Base-by-base conservation (phyloP, 2,329 filamentous ascomycete genomes). In the Claviceps maximensis region DNA sequence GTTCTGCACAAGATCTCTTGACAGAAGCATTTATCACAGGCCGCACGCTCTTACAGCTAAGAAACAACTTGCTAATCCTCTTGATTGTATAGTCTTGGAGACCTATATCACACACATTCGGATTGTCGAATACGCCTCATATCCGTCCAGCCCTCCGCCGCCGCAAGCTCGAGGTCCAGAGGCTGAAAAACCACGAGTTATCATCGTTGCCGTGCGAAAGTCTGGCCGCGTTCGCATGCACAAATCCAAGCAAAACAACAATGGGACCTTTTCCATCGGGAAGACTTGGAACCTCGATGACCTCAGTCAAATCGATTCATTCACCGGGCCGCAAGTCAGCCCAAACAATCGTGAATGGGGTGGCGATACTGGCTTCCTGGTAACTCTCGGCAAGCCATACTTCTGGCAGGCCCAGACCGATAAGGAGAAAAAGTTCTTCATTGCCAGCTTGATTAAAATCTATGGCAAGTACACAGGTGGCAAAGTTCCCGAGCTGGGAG, bases 341-440 rank as follows among this genome's bases (percentile, higher is more conserved):
- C 60, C 84, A 58, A 65, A 79, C 72, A 59, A 78, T 75, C 68
- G 85, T 77, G 69, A 85, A 64, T 95, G 87, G 87, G 91, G 89
- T 23, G 84, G 86, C 51, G 84, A 84, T 54, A 81, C 82, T 46
- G 93, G 93, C 17, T 97, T 98, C 64, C 75, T 86, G 27, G 88
- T 97, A 50, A 93, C 84, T 1, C 79, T 98, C 29, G 85, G 86
- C 27, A 98, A 98, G 68, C 87, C 89, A 0, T 98, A 98, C 70
- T 98, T 93, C 68, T 98, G 93, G 93, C 83, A 95, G 68, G 89
- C 93, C 36, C 84, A 89, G 58, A 93, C 88, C 1, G 79, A 87
- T 51, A 96, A 96, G 72, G 93, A 98, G 71, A 97, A 96, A 75
- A 91, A 95, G 65, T 97, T 97, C 71, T 98, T 98, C 69, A 93